phyloP scores from a whole-genome alignment of 2,329 filamentous ascomycete genomes.

The Periconia digitata region DNA sequence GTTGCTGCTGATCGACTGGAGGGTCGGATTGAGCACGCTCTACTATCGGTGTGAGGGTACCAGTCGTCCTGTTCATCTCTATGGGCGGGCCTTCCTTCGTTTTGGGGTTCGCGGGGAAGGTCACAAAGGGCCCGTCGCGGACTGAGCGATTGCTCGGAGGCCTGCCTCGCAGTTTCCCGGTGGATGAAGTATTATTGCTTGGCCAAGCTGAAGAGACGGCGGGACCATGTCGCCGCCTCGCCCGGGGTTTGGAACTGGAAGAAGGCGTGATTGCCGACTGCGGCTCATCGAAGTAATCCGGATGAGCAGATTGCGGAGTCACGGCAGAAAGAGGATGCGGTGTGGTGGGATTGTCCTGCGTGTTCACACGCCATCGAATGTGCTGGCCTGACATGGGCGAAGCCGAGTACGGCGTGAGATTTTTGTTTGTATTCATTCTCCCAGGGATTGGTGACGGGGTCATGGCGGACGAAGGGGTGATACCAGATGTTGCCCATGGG shows the following conservation, averaged over 20 bases:
- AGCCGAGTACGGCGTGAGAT: constrained; percentile 45
- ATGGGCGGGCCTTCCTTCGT: constrained; percentile 52
- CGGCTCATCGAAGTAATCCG: constrained; percentile 61
- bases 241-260: constrained; percentile 53
- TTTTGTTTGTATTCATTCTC: constrained; percentile 35
- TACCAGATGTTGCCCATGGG: constrained; percentile 49
- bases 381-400: constrained; percentile 47
- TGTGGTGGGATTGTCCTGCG: constrained; percentile 63
- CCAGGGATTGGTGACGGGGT: constrained; percentile 38
- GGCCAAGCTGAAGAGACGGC: constrained; percentile 92
- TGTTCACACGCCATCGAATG: constrained; percentile 54
- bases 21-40: constrained; percentile 47
- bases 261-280: constrained; percentile 70
- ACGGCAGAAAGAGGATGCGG: constrained; percentile 79
- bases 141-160: constrained; percentile 73
- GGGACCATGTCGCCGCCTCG: constrained; percentile 71
- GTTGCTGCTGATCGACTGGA: constrained; percentile 32
- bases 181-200: constrained; percentile 61
- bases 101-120: constrained; percentile 65
- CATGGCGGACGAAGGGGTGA: constrained; percentile 42
- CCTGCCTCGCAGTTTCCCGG: constrained; percentile 74
- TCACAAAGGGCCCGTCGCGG: constrained; percentile 68
- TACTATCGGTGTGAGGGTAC: constrained; percentile 46
- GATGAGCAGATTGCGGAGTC: constrained; percentile 61
- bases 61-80: constrained; percentile 46